These are phyloP conservation scores for Gymnopus androsaceus DNA, from an alignment of 1,284 basidiomycete species.

Conservation along the genomic window DNA sequence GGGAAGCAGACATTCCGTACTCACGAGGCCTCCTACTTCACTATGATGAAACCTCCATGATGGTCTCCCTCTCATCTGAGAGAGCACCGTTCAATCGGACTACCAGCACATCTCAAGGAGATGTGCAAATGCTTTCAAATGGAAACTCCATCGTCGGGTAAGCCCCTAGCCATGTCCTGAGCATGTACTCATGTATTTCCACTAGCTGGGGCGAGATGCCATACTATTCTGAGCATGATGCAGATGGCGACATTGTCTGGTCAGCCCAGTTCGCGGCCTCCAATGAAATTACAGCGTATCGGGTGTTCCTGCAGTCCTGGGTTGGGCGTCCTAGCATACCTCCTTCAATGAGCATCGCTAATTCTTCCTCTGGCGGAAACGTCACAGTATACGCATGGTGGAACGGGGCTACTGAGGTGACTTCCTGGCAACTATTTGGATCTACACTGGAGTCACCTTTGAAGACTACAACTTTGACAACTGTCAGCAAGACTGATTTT, in stretches of 20 bases:
- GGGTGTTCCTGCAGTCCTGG: neutral
- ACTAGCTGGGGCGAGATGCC: constrained; percentile 5
- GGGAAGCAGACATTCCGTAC: constrained; percentile 2
- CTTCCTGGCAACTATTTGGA: constrained; percentile 9
- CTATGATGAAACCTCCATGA: neutral
- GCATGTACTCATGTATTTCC: neutral
- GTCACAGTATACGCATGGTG: constrained; percentile 4
- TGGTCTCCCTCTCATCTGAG: constrained; percentile 8
- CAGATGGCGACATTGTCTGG: constrained; percentile 1
- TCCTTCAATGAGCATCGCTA: neutral
- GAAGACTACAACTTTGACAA: neutral
- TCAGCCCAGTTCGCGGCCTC: constrained; percentile 6
- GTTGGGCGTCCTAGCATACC: neutral
- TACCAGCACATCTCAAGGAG: constrained; percentile 10
- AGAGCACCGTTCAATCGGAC: constrained; percentile 6
- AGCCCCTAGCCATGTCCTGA: neutral
- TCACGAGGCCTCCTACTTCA: constrained; percentile 10
- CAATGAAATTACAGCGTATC: neutral
- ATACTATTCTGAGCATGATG: constrained; percentile 6
- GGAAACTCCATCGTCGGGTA: constrained; percentile 14
- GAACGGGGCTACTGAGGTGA: constrained; percentile 10
- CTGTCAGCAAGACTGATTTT: constrained; percentile 7
- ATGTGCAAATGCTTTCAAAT: constrained; percentile 8
- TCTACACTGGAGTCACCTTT: neutral
- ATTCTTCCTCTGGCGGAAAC: neutral